A percentile compares a stretch with the other conserved stretches of the same genome.
These are phyloP conservation scores for Dactylonectria estremocensis DNA, from an alignment of 2,329 filamentous ascomycete species.

Conservation along the genomic window DNA sequence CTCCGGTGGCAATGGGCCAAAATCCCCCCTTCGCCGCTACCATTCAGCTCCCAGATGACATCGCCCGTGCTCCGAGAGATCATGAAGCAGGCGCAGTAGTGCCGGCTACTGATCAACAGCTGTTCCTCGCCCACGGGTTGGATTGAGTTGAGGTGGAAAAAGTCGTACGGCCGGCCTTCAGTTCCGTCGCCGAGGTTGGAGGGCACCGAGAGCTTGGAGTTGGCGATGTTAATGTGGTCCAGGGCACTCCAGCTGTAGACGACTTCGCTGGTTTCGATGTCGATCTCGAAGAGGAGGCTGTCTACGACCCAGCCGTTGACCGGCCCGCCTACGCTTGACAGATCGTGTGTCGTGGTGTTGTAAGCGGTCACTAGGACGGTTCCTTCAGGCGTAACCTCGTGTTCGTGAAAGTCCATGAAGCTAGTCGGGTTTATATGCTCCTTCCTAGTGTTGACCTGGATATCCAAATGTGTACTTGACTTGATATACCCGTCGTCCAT, in stretches of 20 bases:
- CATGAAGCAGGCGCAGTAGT: conserved; percentile 43
- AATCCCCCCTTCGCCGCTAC: conserved; percentile 41
- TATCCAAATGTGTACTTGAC: conserved; percentile 29
- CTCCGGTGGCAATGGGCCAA: conserved; percentile 42
- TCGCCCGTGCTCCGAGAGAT: conserved; percentile 40
- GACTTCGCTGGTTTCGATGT: conserved; percentile 56
- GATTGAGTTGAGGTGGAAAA: conserved; percentile 48
- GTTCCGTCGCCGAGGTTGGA: conserved; percentile 35
- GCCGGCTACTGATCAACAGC: conserved; percentile 42
- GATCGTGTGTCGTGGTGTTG: conserved; percentile 41
- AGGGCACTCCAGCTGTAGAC: conserved; percentile 60
- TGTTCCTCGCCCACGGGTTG: conserved; percentile 40
- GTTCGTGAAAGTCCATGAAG: conserved; percentile 43
- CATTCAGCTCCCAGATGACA: conserved; percentile 46
- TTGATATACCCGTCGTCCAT: conserved; percentile 50
- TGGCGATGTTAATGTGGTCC: conserved; percentile 47
- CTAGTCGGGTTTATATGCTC: conserved; percentile 19
- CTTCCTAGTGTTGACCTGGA: conserved; percentile 17
- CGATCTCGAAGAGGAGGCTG: conserved; percentile 59
- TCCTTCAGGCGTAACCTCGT: conserved; percentile 38
- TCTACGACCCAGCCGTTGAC: conserved; percentile 45
- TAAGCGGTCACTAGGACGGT: conserved; percentile 46
- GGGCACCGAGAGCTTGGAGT: conserved; percentile 33
- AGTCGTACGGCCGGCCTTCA: conserved; percentile 35
- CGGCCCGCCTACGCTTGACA: conserved; percentile 34